These are phyloP conservation scores for Pythium scleroteichum DNA, from an alignment of 352 stramenopile genomes.

Conservation along the genomic window DNA sequence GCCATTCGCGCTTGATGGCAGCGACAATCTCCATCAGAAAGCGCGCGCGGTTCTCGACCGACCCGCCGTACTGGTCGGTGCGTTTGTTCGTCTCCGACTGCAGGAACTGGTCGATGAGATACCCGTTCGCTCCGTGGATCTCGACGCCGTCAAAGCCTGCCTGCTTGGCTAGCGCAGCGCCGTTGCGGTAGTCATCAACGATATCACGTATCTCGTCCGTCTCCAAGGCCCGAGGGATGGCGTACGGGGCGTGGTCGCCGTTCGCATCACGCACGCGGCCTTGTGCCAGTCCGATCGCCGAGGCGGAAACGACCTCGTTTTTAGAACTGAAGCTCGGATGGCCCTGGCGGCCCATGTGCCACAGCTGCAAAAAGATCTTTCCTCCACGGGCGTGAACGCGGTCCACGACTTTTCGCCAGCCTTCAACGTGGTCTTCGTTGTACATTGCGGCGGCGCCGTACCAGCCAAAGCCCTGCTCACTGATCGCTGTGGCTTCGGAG, in stretches of 20 bases:
- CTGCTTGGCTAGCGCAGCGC: constrained; percentile 43
- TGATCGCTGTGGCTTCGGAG: not conserved
- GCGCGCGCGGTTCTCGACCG: constrained; percentile 54
- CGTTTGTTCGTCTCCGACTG: constrained; percentile 60
- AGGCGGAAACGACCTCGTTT: constrained; percentile 34
- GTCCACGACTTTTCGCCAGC: not conserved
- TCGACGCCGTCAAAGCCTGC: constrained; percentile 44
- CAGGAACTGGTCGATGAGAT: constrained; percentile 87
- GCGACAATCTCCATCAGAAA: constrained; percentile 60
- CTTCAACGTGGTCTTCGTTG: constrained; percentile 14
- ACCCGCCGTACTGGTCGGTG: constrained; percentile 72
- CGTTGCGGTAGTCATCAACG: constrained; percentile 54
- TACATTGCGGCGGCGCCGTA: constrained; percentile 24
- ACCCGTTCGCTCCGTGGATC: constrained; percentile 85
- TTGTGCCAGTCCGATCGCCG: constrained; percentile 3
- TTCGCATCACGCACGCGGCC: not conserved
- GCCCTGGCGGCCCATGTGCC: constrained; percentile 55
- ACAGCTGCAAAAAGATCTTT: constrained; percentile 58
- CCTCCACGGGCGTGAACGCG: not conserved
- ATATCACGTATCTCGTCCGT: constrained; percentile 56
- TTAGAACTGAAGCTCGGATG: constrained; percentile 40
- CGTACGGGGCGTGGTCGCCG: constrained; percentile 25
- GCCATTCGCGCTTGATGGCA: constrained; percentile 12
- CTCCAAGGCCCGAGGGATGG: constrained; percentile 46
- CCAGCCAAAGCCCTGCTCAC: constrained; percentile 6